These are phyloP conservation scores for Ephemerocybe angulata DNA, from an alignment of 768 basidiomycete genomes.

Conservation along the genomic window DNA sequence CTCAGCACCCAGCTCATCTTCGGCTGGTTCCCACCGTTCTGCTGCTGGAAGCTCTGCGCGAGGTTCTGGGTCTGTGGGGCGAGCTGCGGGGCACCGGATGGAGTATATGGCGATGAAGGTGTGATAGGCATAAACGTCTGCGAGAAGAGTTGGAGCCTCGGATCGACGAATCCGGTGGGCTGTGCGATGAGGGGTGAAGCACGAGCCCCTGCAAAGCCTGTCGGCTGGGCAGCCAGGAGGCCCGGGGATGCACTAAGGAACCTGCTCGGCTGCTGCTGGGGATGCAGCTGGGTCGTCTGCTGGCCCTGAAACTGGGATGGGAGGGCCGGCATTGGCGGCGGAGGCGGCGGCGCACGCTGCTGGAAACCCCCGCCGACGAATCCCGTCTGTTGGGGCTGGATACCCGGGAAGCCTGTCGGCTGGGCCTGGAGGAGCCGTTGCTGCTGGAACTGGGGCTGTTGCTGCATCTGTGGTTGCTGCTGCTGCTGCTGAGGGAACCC, in stretches of 20 bases:
- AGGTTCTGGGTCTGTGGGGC: conserved; percentile 63
- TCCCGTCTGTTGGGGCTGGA: conserved; percentile 45
- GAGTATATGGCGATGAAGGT: conserved; percentile 52
- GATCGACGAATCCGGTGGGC: conserved; percentile 78
- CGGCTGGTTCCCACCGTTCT: conserved; percentile 67
- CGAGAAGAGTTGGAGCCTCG: conserved; percentile 85
- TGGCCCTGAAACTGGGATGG: conserved; percentile 60
- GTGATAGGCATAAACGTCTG: conserved; percentile 86
- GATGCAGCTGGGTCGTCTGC: conserved; percentile 34
- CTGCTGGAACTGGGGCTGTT: conserved; percentile 44
- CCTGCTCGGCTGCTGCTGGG: conserved; percentile 34
- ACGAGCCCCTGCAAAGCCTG: conserved; percentile 48
- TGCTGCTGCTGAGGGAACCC: conserved; percentile 45
- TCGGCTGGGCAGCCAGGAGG: conserved; percentile 49
- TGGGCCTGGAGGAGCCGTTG: conserved; percentile 35
- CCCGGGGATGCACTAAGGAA: conserved; percentile 60
- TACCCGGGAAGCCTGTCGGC: conserved; percentile 48
- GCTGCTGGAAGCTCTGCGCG: conserved; percentile 84
- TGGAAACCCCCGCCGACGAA: conserved; percentile 40
- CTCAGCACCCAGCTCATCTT: conserved; percentile 82
- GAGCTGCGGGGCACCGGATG: conserved; percentile 64
- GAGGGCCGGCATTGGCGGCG: conserved; percentile 62
- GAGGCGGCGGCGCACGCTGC: conserved; percentile 42
- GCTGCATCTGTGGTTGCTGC: conserved; percentile 36
- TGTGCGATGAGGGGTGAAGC: conserved; percentile 59